A percentile compares a stretch with the other conserved stretches of the same genome.
phyloP scores from a whole-genome alignment of 495 filamentous ascomycete species.

The Annulohypoxylon stygium region DNA sequence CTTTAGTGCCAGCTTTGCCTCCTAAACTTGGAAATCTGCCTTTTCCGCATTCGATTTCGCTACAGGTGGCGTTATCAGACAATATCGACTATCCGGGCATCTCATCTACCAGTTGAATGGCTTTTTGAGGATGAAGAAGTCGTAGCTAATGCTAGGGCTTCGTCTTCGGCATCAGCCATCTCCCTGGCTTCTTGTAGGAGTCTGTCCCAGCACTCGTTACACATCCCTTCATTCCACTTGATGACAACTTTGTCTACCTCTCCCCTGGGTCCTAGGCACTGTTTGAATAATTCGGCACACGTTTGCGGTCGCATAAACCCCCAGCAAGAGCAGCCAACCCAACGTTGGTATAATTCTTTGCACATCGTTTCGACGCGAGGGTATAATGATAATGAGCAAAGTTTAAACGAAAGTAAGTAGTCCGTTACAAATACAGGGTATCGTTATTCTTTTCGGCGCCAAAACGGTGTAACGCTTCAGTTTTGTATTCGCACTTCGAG shows the following conservation, averaged over 20 bases:
- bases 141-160: conserved; percentile 32
- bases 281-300: conserved; percentile 49
- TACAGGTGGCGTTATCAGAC: conserved; percentile 1
- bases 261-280: conserved; percentile 50
- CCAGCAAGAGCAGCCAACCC: conserved; percentile 51
- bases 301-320: conserved; percentile 49
- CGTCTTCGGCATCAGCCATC: conserved; percentile 50
- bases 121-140: conserved; percentile 36
- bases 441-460: conserved; percentile 13
- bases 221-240: conserved; percentile 54
- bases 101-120: conserved; percentile 24
- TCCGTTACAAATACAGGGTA: background rate
- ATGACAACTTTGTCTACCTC: conserved; percentile 50
- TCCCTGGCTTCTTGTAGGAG: conserved; percentile 50
- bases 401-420: conserved; percentile 10
- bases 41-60: conserved; percentile 6
- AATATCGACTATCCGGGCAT: background rate
- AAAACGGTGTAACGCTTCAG: conserved; percentile 19
- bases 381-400: background rate
- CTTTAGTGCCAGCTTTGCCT: conserved; percentile 7
- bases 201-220: conserved; percentile 52
- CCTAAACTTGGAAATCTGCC: conserved; percentile 1
- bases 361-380: conserved; percentile 41
- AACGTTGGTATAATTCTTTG: conserved; percentile 51
- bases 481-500: conserved; percentile 16